Conservation (phyloP, 805 yeast species). For the Candida xiaguanensis region DNA sequence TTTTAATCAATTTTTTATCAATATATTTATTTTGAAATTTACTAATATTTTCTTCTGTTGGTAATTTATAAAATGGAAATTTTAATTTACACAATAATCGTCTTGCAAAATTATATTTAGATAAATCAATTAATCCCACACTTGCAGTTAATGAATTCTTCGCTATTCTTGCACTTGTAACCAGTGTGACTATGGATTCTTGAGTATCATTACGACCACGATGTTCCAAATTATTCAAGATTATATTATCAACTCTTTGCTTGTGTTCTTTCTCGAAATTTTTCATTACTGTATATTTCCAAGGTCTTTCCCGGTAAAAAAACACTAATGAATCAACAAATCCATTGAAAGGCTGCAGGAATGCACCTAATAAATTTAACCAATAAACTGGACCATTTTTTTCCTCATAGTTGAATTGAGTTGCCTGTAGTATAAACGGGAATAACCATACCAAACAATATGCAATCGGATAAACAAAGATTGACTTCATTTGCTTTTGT, state of each 20-base stretch:
- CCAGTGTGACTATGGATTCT: conserved; percentile 24
- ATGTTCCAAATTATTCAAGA: conserved; percentile 4
- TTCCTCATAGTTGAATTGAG: conserved; percentile 49
- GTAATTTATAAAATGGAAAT: conserved; percentile 46
- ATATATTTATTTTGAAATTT: conserved; percentile 18
- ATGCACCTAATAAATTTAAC: conserved; percentile 65
- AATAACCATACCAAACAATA: conserved; percentile 79
- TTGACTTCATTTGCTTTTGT: conserved; percentile 71
- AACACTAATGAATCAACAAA: conserved; percentile 74
- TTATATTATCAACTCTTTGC: conserved; percentile 21
- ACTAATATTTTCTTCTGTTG: conserved; percentile 31
- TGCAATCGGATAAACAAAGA: conserved; percentile 81
- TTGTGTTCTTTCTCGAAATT: conserved; percentile 35
- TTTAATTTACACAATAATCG: conserved; percentile 26
- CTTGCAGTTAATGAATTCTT: conserved; percentile 26
- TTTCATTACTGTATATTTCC: conserved; percentile 50
- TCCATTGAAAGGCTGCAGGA: conserved; percentile 78
- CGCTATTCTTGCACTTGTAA: conserved; percentile 22
- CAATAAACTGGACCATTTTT: conserved; percentile 53
- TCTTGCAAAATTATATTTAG: conserved; percentile 38
- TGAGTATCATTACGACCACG: conserved; percentile 10
- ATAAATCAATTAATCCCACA: conserved; percentile 22
- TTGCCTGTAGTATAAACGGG: conserved; percentile 66
- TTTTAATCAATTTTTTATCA: conserved; percentile 8
- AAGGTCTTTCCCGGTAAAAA: conserved; percentile 73